A percentile compares a stretch with the other conserved stretches of the same genome.
Evolutionary conservation across 2,329 filamentous ascomycete genomes (phyloP).

Genomic region (Shiraia sp.): DNA sequence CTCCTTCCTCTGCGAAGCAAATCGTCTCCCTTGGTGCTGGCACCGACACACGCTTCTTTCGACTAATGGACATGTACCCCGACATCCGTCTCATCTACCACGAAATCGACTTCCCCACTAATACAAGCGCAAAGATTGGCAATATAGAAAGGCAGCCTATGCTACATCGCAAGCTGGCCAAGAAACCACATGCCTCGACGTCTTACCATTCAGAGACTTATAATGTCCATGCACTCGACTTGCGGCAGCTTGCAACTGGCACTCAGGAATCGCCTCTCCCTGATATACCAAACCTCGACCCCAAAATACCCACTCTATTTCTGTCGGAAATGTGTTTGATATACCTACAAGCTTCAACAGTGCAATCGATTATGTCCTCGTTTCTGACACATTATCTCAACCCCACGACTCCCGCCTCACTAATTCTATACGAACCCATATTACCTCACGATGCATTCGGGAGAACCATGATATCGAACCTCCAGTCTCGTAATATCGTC

Average conservation of each 20-base stretch:
- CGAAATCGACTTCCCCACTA: conserved; percentile 85
- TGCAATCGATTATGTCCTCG: conserved; percentile 62
- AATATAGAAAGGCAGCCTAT: conserved; percentile 41
- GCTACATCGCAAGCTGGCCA: conserved; percentile 31
- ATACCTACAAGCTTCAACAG: conserved; percentile 72
- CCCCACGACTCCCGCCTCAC: conserved; percentile 55
- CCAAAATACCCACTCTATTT: conserved; percentile 74
- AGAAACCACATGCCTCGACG: conserved; percentile 31
- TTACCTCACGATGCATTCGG: conserved; percentile 84
- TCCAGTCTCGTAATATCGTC: conserved; percentile 77
- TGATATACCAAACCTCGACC: conserved; percentile 52
- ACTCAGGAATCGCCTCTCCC: conserved; percentile 22
- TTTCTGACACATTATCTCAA: conserved; percentile 43
- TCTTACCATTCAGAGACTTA: conserved; percentile 56
- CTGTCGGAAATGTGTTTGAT: conserved; percentile 96
- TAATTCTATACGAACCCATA: conserved; percentile 89
- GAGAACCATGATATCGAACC: conserved; percentile 87
- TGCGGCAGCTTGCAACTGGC: conserved; percentile 60
- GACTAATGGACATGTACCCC: conserved; percentile 61
- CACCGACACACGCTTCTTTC: conserved; percentile 87
- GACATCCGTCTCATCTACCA: conserved; percentile 70
- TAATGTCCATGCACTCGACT: conserved; percentile 64
- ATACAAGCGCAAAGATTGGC: conserved; percentile 68
- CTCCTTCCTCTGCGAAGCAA: conserved; percentile 59
- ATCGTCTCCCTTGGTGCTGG: conserved; percentile 92